Evolutionary conservation across 2,329 filamentous ascomycete genomes (phyloP).

Genomic region (Ascochyta viciae-villosae): DNA sequence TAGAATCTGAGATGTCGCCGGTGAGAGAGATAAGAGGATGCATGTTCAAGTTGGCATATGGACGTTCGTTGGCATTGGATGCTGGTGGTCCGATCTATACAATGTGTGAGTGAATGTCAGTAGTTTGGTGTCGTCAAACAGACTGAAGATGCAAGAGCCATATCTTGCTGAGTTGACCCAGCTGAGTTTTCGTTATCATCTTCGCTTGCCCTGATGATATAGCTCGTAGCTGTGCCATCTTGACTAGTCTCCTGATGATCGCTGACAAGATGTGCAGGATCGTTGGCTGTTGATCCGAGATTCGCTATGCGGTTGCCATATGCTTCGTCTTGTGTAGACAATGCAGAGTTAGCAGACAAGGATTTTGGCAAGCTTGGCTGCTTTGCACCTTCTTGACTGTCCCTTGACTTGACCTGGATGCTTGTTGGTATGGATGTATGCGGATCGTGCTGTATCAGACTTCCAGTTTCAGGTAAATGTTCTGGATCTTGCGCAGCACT

Average conservation of each 20-base stretch:
- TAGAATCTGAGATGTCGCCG: not conserved
- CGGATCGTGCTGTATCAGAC: not conserved
- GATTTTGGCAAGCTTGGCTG: not conserved
- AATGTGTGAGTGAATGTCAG: not conserved
- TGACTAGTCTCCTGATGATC: not conserved
- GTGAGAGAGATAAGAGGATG: not conserved
- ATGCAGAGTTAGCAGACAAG: not conserved
- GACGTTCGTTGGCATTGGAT: not conserved
- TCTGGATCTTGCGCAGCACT: not conserved
- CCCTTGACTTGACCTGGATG: not conserved
- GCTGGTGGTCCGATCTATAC: not conserved
- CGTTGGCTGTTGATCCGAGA: not conserved
- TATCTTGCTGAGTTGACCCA: not conserved
- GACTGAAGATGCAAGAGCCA: not conserved
- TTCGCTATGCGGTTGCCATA: not conserved
- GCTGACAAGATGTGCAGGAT: not conserved
- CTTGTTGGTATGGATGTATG: not conserved
- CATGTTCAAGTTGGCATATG: not conserved
- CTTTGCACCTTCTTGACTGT: not conserved
- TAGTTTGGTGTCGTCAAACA: not conserved
- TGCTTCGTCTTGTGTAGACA: not conserved
- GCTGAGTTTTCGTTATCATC: not conserved
- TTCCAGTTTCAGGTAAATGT: not conserved
- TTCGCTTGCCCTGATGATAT: not conserved
- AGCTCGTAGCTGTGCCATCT: too few species aligned